phyloP scores from a whole-genome alignment of 768 basidiomycete genomes.

The Leccinum longicurvipes region DNA sequence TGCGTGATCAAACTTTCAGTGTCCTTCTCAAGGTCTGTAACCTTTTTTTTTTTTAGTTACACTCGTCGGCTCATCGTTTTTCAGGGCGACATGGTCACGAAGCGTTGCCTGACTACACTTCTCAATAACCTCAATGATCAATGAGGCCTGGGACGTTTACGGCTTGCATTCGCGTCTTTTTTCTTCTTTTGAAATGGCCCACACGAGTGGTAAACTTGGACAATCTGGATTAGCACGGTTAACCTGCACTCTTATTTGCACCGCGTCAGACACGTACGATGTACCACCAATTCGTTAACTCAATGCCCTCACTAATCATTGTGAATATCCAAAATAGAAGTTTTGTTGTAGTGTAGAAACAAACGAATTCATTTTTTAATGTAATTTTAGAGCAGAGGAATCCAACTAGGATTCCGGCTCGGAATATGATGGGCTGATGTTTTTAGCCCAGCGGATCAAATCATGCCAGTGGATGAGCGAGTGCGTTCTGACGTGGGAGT shows the following conservation, averaged over 20 bases:
- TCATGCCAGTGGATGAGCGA: no score
- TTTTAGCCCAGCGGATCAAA: no score
- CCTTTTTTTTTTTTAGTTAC: not conserved
- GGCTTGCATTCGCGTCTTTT: conserved; percentile 5
- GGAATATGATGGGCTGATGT: no score
- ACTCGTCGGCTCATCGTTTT: conserved; percentile 11
- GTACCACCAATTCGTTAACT: conserved; percentile 32
- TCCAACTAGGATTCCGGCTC: no score
- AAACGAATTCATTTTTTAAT: conserved; percentile 16
- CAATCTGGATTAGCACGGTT: conserved; percentile 29
- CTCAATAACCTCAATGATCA: conserved; percentile 84
- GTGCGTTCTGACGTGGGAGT: conserved; percentile 7
- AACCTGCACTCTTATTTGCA: conserved; percentile 30
- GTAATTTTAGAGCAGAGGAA: not conserved
- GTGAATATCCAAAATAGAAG: conserved; percentile 31
- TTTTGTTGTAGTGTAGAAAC: conserved; percentile 33
- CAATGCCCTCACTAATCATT: conserved; percentile 31
- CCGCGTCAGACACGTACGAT: conserved; percentile 23
- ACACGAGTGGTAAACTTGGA: conserved; percentile 26
- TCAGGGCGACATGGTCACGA: conserved; percentile 97
- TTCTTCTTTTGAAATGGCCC: conserved; percentile 19
- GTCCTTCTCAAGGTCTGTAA: conserved; percentile 77
- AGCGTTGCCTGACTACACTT: conserved; percentile 86
- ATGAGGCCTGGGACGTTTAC: conserved; percentile 24
- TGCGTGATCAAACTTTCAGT: conserved; percentile 91